phyloP scores from a whole-genome alignment of 345 rosid genomes.

The Linum lewisii region DNA sequence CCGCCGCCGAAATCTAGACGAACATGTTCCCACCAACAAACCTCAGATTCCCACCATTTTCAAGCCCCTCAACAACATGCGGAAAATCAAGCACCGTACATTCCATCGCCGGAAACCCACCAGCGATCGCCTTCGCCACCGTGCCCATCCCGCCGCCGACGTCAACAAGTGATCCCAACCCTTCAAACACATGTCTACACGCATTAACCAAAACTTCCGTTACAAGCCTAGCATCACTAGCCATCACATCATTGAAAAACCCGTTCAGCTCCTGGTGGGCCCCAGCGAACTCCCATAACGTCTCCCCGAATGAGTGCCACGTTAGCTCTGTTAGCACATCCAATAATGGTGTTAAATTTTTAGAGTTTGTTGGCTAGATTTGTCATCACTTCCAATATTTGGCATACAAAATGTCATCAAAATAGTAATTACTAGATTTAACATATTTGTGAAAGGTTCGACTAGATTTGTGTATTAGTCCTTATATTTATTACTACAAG shows the following conservation, averaged over 20 bases:
- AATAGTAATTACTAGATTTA: too few species aligned
- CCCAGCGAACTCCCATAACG: background rate
- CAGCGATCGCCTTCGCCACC: slow-evolving; percentile 2
- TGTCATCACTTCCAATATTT: too few species aligned
- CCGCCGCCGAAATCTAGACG: background rate
- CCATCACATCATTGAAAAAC: slow-evolving; percentile 10
- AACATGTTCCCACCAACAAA: slow-evolving; percentile 3
- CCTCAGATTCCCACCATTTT: background rate
- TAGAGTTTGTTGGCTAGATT: too few species aligned
- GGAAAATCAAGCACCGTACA: slow-evolving; percentile 1
- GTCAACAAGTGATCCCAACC: slow-evolving; percentile 15
- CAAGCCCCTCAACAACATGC: background rate
- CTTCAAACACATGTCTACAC: slow-evolving; percentile 12
- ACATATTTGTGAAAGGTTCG: too few species aligned
- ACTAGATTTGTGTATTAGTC: too few species aligned
- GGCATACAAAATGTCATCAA: too few species aligned
- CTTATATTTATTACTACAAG: too few species aligned
- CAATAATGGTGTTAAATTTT: too few species aligned
- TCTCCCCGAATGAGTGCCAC: too few species aligned
- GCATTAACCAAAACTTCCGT: background rate
- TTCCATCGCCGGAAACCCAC: background rate
- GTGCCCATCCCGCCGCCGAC: slow-evolving; percentile 14
- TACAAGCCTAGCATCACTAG: slow-evolving; percentile 6
- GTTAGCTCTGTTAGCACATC: too few species aligned
- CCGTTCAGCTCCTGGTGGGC: background rate